Base-by-base conservation (phyloP, 2,329 filamentous ascomycete species). In the Phaeosphaeria sp. region DNA sequence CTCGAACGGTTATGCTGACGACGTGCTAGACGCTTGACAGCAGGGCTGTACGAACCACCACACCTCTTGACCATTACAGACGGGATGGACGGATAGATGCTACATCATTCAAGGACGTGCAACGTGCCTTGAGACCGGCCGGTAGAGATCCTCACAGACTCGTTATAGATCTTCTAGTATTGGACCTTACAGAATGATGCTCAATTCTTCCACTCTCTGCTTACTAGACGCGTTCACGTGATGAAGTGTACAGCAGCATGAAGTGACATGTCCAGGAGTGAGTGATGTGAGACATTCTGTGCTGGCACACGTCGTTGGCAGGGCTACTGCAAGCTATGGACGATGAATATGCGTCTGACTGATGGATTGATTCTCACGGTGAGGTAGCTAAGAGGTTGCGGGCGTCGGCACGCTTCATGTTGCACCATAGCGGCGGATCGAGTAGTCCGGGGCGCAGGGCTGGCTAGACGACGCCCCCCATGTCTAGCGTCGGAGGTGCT, bases 351-450 rank as follows among this genome's bases (percentile, higher is more conserved):
- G n/a, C n/a, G n/a, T n/a, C n/a, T n/a, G n/a, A n/a, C n/a, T n/a
- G n/a, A 36, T 36, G 13, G 30, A 36, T 3, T 6, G 30, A 36
- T 11, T 36, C 11, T 11, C 5, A 13, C 13, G 30, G 13, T 36
- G 30, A 36, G 13, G 30, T 11, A 36, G 13, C 13, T 11, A 11
- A 11, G 30, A 36, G 3, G 30, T 36, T 46, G 44, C 20, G 44
- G 50, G 39, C 18, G 36, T 44, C 27, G 44, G 22, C 36, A 56
- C 54, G 50, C 20, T 50, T 43, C 41, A 58, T 36, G 59, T 62
- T 57, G 54, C 56, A 62, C 21, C 18, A 55, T 39, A 33, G 57
- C 46, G 41, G 52, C 52, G 30, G 30, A 53, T 48, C n/a, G n/a
- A n/a, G 15, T 21, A 15, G 43, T 44, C 53, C 36, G 46, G 58